Percentiles rank a stretch among this genome's conserved stretches.
Evolutionary conservation across 2,329 filamentous ascomycete species (phyloP).

Genomic region (Nemania diffusa): DNA sequence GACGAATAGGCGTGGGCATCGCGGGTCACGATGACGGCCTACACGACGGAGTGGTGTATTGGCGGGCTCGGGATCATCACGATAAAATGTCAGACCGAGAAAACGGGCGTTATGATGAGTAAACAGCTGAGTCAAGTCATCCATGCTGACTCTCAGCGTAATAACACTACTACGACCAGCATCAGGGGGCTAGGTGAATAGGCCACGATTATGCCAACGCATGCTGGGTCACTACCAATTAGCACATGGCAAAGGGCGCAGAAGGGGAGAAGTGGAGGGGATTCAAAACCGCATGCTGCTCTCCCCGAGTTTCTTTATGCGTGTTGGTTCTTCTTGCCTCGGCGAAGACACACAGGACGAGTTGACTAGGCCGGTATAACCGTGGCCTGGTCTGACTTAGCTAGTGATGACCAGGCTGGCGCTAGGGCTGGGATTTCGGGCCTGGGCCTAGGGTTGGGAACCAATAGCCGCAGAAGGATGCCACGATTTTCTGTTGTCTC

Average conservation of each 20-base stretch:
- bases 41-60: neutral
- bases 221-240: conserved; percentile 5
- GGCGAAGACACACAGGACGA: neutral
- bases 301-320: conserved; percentile 23
- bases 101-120: neutral
- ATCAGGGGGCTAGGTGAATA: neutral
- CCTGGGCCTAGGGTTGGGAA: neutral
- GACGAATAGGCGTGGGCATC: neutral
- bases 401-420: conserved; percentile 8
- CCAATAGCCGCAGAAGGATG: neutral
- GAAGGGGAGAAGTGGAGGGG: neutral
- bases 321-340: conserved; percentile 30
- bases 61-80: neutral
- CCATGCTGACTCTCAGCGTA: neutral
- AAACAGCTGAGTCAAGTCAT: neutral
- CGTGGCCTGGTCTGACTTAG: conserved; percentile 24
- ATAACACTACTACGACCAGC: neutral
- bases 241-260: neutral
- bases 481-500: neutral
- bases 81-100: neutral
- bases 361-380: conserved; percentile 18
- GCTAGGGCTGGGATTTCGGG: conserved; percentile 15
- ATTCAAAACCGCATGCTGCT: neutral
- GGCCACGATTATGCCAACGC: conserved; percentile 8
- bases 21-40: neutral